Evolutionary conservation across 257 asterid genomes (phyloP), one percentile per base, ranked within the genome.

Genomic region (Rubia yunnanensis): DNA sequence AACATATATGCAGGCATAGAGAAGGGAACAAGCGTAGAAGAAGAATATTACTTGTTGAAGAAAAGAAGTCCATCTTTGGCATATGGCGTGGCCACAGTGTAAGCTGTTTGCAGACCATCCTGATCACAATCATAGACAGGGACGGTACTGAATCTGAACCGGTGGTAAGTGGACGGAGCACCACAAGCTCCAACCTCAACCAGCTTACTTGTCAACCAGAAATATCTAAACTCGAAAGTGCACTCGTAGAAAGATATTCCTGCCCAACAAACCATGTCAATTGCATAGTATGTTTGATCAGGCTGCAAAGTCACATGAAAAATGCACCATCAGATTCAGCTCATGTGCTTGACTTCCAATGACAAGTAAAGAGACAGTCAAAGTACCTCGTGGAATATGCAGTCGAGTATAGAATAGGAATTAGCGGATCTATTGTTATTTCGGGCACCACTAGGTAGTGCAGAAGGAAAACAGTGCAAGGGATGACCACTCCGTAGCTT

Each of bases 211-310:
- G 79, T 90, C 67, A 94, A 64, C 99, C 96, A 94, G 86, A 83
- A 90, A 78, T 86, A 80, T 81, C 98, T 80, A 82, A 91, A 94
- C 72, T 90, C 99, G 2, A 96, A 85, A 6, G 98, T 81, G 74
- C 98, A 94, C 78, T 94, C 98, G 22, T 86, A 90, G 66, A 88
- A 65, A 0, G 95, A 83, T 76, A 87, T 80, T 56, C 99, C 98
- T 18, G 80, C 95, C 98, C 98, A 94, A 77, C 99, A 83, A 74
- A 94, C 87, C 89, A 84, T 79, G 75, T 90, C 99, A 58, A 85
- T 82, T 46, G 86, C 96, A 73, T 88, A 94, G 78, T 88, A 90
- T 7, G 88, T 88, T 65, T 94, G 94, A 71, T 94, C 95, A 10
- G 81, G 78, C 95, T 90, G 88, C 77, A 81, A 64, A 57, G 34